Evolutionary conservation across 2,329 filamentous ascomycete genomes (phyloP), one percentile per base, ranked within the genome.

Genomic region (Remersonia thermophila): DNA sequence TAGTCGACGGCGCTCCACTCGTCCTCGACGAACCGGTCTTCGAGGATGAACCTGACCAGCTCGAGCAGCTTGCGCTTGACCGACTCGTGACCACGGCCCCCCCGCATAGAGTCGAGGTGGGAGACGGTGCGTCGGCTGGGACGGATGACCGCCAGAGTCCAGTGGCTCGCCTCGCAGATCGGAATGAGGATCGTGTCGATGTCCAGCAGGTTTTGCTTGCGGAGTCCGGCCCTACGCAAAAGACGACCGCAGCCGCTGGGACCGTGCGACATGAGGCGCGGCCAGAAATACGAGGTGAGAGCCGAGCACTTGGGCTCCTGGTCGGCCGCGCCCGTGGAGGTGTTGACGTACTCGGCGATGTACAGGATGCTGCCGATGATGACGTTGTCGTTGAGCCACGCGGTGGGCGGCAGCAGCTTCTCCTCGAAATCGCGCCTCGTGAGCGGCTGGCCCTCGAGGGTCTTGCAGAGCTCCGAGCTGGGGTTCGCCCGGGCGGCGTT

Each of bases 361-460:
- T 73, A 70, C 18, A 67, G 57, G 17, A 85, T 63, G 32, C 73
- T 72, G 11, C 72, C 71, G 47, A 84, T 83, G 47, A 89, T 72
- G 34, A 81, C 72, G 47, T 83, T 77, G 53, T 87, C 83, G 44
- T 87, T 86, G 6, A 89, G 66, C 82, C 82, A 89, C 18, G 63
- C 64, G 1, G 57, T 63, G 7, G 60, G 54, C 13, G 62, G 61
- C 12, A 79, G 63, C 7, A 86, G 57, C 32, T 68, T 78, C n/a
- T 58, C 61, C 47, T 36, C 46, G 10, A 85, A 78, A 50, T 83
- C 79, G 35, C 73, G 69, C 2, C 60, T 53, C 1, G 51, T 61
- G 12, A 83, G 56, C 10, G 68, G 60, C 3, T 61, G 61, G 2
- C 68, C 66, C 42, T 71, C 68, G 6, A 59, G 55, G 8, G 68